Conservation (phyloP, 2,329 filamentous ascomycete genomes). For the Sporothrix protearum region DNA sequence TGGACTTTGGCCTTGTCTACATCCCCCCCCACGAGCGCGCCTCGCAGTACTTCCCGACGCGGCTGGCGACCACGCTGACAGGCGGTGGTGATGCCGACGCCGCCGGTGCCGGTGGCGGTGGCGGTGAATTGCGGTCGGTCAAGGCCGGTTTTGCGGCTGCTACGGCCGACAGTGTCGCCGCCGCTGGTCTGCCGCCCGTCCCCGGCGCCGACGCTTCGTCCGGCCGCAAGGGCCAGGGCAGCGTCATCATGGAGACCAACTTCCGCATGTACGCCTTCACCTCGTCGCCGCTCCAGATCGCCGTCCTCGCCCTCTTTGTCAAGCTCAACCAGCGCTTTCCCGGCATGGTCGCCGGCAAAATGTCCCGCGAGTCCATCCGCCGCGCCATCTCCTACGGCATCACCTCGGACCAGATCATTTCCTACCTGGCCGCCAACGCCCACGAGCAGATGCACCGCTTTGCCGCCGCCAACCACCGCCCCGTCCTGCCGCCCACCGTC, state of each 20-base stretch:
- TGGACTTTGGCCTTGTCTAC: constrained; percentile 91
- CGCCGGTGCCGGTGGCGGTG: neutral
- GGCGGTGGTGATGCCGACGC: constrained; percentile 57
- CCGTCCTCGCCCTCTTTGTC: constrained; percentile 85
- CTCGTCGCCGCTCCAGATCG: constrained; percentile 87
- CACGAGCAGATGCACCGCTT: constrained; percentile 87
- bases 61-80: constrained; percentile 90
- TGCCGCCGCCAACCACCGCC: constrained; percentile 54
- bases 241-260: constrained; percentile 96
- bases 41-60: constrained; percentile 78
- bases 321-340: constrained; percentile 86
- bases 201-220: constrained; percentile 33
- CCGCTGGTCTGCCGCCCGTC: constrained; percentile 48
- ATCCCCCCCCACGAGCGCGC: constrained; percentile 52
- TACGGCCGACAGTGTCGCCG: constrained; percentile 45
- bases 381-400: constrained; percentile 86
- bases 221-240: constrained; percentile 57
- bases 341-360: constrained; percentile 87
- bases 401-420: constrained; percentile 91
- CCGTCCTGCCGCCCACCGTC: constrained; percentile 87
- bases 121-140: constrained; percentile 46
- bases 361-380: constrained; percentile 84
- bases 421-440: constrained; percentile 85
- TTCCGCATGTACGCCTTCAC: constrained; percentile 98
- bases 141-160: constrained; percentile 67